Evolutionary conservation across 495 filamentous ascomycete genomes (phyloP).

Genomic region (Tirmania nivea): DNA sequence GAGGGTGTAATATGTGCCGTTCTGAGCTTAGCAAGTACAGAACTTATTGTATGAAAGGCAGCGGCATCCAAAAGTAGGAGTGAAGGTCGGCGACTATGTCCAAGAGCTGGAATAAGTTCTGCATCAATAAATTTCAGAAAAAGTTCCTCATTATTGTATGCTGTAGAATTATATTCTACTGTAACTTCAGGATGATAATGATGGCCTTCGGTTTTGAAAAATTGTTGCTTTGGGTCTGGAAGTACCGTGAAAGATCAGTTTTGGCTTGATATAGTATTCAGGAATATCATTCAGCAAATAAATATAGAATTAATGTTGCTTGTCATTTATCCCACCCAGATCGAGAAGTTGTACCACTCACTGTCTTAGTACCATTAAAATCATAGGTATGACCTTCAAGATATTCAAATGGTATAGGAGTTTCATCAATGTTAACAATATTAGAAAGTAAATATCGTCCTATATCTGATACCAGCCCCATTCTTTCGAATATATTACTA

Average conservation of each 20-base stretch:
- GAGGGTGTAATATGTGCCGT: neutral
- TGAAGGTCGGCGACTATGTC: neutral
- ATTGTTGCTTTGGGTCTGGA: neutral
- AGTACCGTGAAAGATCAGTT: conserved; percentile 1
- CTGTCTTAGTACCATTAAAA: conserved; percentile 4
- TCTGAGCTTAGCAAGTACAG: neutral
- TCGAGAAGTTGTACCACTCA: neutral
- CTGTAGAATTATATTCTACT: neutral
- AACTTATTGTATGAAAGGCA: conserved; percentile 1
- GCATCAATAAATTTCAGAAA: neutral
- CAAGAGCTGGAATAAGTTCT: neutral
- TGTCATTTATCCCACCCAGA: conserved; percentile 6
- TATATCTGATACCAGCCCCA: neutral
- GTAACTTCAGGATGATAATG: neutral
- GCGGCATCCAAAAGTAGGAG: neutral
- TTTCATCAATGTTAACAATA: too few species aligned
- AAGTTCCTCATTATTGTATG: conserved; percentile 1
- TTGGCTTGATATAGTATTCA: neutral
- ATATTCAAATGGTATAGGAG: conserved; percentile 6
- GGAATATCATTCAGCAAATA: conserved; percentile 2
- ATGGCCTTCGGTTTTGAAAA: neutral
- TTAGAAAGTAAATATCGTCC: too few species aligned
- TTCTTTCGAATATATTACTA: neutral
- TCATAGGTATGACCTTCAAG: conserved; percentile 1
- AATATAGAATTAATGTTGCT: conserved; percentile 1